Evolutionary conservation across 1,284 basidiomycete genomes (phyloP).

Genomic region (Fomitopsis pinicola): DNA sequence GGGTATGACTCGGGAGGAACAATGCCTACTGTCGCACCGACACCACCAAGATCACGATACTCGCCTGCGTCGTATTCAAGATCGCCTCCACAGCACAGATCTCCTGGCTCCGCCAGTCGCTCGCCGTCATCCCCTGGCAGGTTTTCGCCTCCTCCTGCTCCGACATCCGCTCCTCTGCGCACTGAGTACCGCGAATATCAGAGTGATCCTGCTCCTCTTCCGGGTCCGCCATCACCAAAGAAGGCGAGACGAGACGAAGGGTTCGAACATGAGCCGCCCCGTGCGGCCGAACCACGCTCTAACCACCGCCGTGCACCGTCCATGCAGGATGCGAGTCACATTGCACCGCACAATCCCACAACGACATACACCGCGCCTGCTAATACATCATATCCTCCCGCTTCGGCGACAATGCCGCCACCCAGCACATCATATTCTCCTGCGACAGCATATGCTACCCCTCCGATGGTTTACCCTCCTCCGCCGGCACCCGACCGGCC

Average conservation of each 20-base stretch:
- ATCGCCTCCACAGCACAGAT: conserved; percentile 3
- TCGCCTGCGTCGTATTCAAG: not conserved
- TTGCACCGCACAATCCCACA: not conserved
- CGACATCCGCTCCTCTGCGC: not conserved
- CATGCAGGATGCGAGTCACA: not conserved
- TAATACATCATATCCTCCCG: not conserved
- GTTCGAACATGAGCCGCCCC: not conserved
- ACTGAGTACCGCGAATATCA: not conserved
- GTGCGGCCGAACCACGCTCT: not conserved
- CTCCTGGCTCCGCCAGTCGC: conserved; percentile 6
- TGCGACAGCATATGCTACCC: not conserved
- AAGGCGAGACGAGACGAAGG: conserved; percentile 12
- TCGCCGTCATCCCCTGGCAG: conserved; percentile 2
- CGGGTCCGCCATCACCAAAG: conserved; percentile 18
- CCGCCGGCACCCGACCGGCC: not conserved
- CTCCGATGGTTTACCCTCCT: not conserved
- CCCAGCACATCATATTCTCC: not conserved
- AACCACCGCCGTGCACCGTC: not conserved
- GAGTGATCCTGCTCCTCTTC: not conserved
- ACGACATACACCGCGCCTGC: not conserved
- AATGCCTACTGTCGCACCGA: not conserved
- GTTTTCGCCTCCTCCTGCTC: conserved; percentile 1
- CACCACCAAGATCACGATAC: not conserved
- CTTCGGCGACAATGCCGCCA: not conserved
- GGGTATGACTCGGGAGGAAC: not conserved